phyloP scores from a whole-genome alignment of 2,329 filamentous ascomycete species.

The Ploettnerulaceae sp. region DNA sequence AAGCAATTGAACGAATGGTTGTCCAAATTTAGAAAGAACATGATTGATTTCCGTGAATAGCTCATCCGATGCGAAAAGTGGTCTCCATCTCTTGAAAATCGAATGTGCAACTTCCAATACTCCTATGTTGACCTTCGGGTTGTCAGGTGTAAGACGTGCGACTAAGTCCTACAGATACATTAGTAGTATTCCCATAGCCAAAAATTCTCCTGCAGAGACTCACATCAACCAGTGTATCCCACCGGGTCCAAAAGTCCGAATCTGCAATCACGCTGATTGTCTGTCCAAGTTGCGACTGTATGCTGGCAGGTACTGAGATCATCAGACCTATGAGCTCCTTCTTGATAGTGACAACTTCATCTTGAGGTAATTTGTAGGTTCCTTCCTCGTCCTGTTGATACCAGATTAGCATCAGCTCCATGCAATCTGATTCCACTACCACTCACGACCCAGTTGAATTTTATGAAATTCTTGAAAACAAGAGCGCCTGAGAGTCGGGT shows the following conservation, averaged over 20 bases:
- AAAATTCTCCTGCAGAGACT: constrained; percentile 22
- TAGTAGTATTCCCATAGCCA: constrained; percentile 15
- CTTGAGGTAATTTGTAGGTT: constrained; percentile 76
- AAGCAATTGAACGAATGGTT: constrained; percentile 76
- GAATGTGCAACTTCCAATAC: constrained; percentile 97
- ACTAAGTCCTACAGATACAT: constrained; percentile 69
- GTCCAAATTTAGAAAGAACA: constrained; percentile 79
- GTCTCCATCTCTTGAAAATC: constrained; percentile 94
- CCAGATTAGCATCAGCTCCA: constrained; percentile 16
- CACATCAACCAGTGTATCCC: constrained; percentile 91
- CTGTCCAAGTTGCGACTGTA: constrained; percentile 92
- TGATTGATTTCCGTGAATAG: constrained; percentile 96
- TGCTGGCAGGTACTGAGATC: constrained; percentile 81
- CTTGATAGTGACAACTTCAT: constrained; percentile 89
- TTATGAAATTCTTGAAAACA: constrained; percentile 98
- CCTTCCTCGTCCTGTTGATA: constrained; percentile 75
- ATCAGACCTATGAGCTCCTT: constrained; percentile 92
- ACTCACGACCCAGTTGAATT: constrained; percentile 79
- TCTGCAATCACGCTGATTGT: constrained; percentile 96
- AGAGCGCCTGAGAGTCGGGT: constrained; percentile 83
- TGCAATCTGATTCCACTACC: neutral
- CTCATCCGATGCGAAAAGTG: constrained; percentile 86
- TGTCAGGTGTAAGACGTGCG: constrained; percentile 73
- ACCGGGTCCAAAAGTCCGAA: constrained; percentile 93
- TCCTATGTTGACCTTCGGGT: constrained; percentile 83